Base-by-base conservation (phyloP, 2,329 filamentous ascomycete genomes). In the Eutypa lata region DNA sequence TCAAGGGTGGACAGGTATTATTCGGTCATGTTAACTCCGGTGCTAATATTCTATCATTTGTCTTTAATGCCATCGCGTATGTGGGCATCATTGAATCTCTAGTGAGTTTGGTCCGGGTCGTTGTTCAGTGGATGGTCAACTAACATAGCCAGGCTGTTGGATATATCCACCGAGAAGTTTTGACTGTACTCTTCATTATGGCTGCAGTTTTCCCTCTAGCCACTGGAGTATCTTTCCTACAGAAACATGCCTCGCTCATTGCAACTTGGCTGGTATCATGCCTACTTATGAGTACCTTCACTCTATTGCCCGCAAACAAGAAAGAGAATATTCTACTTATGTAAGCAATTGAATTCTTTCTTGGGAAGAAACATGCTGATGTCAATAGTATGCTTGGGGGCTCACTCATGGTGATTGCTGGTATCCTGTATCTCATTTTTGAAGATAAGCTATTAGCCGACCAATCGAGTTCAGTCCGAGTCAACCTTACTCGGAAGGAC, bases 121-220 rank as follows among this genome's bases (percentile, higher is more conserved):
- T 48, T n/a, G 7, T 14, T 14, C 31, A 14, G 31, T 35, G 14
- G 7, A 35, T 8, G 31, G 14, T n/a, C 13, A n/a, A 57, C 55
- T 67, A 50, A 68, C 47, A 24, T 4, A 22, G n/a, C 24, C 52
- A 94, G 90, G 91, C 94, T 21, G 78, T 96, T 73, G 92, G 91
- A 48, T 99, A 99, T 68, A 96, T 96, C 52, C 82, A 93, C 62
- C 87, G 94, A 40, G 88, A 96, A 65, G 84, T 97, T 22, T 87
- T 95, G 61, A 96, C 93, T 0, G 74, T 83, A 1, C 83, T 93
- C 52, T 99, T 92, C 65, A 64, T 92, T 24, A 60, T 92, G 3
- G 91, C 84, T 3, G 82, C 86, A 1, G 77, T 89, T 43, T 99
- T 92, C 89, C 94, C 94, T 1, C 61, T 80, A 0, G 76, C 84